A percentile compares a stretch with the other conserved stretches of the same genome.
These are phyloP conservation scores for Mrakia blollopis DNA, from an alignment of 768 basidiomycete species.

Conservation along the genomic window DNA sequence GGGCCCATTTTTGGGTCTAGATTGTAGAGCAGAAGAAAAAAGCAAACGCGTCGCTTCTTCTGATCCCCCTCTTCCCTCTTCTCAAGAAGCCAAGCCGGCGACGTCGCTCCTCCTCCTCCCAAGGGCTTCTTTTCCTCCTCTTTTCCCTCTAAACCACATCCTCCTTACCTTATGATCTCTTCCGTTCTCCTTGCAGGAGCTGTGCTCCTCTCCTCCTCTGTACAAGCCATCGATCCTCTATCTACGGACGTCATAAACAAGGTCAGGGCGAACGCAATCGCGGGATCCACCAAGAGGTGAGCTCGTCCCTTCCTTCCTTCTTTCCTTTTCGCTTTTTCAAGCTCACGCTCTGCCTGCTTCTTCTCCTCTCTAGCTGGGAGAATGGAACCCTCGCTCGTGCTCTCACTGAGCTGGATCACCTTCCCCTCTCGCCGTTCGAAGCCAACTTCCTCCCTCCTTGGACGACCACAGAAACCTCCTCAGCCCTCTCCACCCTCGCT, in stretches of 20 bases:
- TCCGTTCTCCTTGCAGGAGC: not conserved
- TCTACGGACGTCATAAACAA: slow-evolving; percentile 5
- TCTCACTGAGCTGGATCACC: slow-evolving; percentile 52
- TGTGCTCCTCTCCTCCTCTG: not conserved
- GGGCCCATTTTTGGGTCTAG: too few relatives aligned
- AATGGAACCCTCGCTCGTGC: slow-evolving; percentile 51
- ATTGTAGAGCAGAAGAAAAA: too few relatives aligned
- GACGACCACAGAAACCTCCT: slow-evolving; percentile 34
- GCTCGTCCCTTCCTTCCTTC: not conserved
- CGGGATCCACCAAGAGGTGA: not conserved
- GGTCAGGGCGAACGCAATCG: slow-evolving; percentile 16
- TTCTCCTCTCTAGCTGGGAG: slow-evolving; percentile 52
- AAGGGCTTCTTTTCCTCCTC: not conserved
- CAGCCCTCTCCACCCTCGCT: slow-evolving; percentile 43
- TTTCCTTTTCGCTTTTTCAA: not conserved
- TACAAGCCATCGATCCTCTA: slow-evolving; percentile 4
- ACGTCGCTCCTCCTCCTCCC: not conserved
- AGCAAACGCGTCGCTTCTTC: too few relatives aligned
- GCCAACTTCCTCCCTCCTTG: slow-evolving; percentile 49
- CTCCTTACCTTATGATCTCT: not conserved
- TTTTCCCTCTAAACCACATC: not conserved
- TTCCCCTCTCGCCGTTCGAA: slow-evolving; percentile 51
- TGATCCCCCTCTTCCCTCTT: too few relatives aligned
- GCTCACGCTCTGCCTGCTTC: not conserved
- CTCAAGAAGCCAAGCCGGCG: too few relatives aligned